Base-by-base conservation (phyloP, 768 basidiomycete genomes). In the Udeniomyces megalosporus region DNA sequence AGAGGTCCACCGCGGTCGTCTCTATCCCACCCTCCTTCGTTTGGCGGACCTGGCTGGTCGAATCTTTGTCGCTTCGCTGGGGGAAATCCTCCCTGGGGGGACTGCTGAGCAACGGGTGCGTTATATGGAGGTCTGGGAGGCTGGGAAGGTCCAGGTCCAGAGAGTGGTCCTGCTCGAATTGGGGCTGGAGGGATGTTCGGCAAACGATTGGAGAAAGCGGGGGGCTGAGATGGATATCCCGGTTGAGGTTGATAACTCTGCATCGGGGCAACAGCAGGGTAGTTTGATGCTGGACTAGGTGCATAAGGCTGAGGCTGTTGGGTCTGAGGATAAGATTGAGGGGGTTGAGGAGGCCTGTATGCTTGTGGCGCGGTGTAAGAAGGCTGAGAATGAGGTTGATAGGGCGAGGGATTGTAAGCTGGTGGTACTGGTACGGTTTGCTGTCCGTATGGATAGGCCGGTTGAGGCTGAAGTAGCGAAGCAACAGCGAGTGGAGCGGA, bases 51-150 rank as follows among this genome's bases (percentile, higher is more conserved):
- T 73, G 72, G 71, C 70, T 10, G 80, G 80, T 93, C 91, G 70
- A 91, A 91, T 47, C 89, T 81, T 68, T 84, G 88, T 58, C 91
- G 78, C 73, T 95, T 95, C 1, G 89, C 89, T 2, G 91, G 90
- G 10, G 91, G 91, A 60, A 71, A 69, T n/a, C 64, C 61, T 67
- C 66, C 65, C 45, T 64, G 10, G 58, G 52, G 75, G 79, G 66
- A 74, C 79, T 58, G 74, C 76, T 66, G 77, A 79, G 71, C 73
- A 74, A 12, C 15, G 72, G 76, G 0, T 34, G 50, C 20, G 20
- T 28, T 12, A 12, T 48, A 22, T 74, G 74, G 75, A 61, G 75
- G 70, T n/a, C 75, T 75, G 52, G 78, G 79, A 34, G 77, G 75
- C 14, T 76, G 65, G 20, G 62, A 65, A 53, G 62, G 76, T 61